A percentile compares a stretch with the other conserved stretches of the same genome.
Conservation (phyloP, 257 asterid species). For the Solanum ahanhuiri region DNA sequence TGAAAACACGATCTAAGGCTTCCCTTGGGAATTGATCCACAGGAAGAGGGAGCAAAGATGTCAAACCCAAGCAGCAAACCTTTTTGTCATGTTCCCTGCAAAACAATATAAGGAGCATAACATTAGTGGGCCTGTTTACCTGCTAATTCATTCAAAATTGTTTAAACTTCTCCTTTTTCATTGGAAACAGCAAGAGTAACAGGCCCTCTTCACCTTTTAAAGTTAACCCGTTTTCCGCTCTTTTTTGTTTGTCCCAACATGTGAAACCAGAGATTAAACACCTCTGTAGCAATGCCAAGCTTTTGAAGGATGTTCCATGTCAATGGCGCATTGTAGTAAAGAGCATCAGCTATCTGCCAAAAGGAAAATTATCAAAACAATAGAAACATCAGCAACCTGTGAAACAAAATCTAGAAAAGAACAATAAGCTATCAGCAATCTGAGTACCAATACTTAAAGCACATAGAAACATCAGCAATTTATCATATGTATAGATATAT, state of each 20-base stretch:
- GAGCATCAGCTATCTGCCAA: constrained; percentile 84
- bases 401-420: not conserved
- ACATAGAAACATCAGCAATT: not conserved
- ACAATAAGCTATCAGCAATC: not conserved
- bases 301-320: constrained; percentile 74
- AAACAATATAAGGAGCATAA: not conserved
- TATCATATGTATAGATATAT: not conserved
- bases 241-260: constrained; percentile 85
- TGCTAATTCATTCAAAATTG: not conserved
- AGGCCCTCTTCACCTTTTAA: constrained; percentile 48
- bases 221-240: constrained; percentile 67
- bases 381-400: constrained; percentile 5
- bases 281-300: constrained; percentile 80
- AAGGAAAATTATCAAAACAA: not conserved
- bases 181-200: not conserved
- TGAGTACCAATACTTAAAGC: not conserved
- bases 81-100: constrained; percentile 96
- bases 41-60: constrained; percentile 89
- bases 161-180: not conserved
- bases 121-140: not conserved
- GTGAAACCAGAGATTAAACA: constrained; percentile 94
- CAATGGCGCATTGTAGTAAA: constrained; percentile 71
- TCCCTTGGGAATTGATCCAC: constrained; percentile 81
- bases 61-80: constrained; percentile 93
- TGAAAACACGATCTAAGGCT: constrained; percentile 87